Evolutionary conservation across 495 filamentous ascomycete species (phyloP).

Genomic region (Neurospora sp.): DNA sequence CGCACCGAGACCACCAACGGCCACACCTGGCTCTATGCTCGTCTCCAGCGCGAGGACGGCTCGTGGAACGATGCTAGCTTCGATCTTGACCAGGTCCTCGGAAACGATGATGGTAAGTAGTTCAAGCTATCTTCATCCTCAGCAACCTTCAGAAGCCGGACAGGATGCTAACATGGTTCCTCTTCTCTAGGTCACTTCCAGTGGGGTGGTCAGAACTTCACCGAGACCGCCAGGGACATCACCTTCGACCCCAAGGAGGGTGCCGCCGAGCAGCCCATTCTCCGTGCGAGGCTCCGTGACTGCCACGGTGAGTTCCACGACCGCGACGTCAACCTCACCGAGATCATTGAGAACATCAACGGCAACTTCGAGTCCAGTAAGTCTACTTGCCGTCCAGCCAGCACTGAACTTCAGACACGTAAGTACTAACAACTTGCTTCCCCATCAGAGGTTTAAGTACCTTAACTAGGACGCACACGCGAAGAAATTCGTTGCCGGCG

Average conservation of each 20-base stretch:
- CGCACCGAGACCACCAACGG: slow-evolving; percentile 25
- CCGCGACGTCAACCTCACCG: slow-evolving; percentile 20
- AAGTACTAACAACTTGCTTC: neutral
- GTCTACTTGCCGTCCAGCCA: neutral
- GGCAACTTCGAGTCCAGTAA: slow-evolving; percentile 5
- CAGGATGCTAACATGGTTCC: neutral
- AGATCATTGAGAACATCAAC: slow-evolving; percentile 20
- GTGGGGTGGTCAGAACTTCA: slow-evolving; percentile 37
- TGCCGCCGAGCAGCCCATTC: slow-evolving; percentile 20
- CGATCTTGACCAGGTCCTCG: slow-evolving; percentile 32
- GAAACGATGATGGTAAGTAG: slow-evolving; percentile 35
- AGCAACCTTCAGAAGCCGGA: neutral
- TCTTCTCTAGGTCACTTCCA: slow-evolving; percentile 28
- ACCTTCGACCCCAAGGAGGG: slow-evolving; percentile 30
- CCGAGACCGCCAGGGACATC: slow-evolving; percentile 28
- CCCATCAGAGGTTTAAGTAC: neutral
- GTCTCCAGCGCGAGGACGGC: slow-evolving; percentile 19
- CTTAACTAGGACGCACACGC: neutral
- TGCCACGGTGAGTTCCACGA: slow-evolving; percentile 1
- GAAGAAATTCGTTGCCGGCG: neutral
- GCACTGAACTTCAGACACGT: neutral
- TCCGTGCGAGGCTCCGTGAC: slow-evolving; percentile 16
- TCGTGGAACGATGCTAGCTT: slow-evolving; percentile 25
- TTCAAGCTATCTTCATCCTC: neutral
- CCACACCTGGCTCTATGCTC: slow-evolving; percentile 29